Percentiles rank a stretch among this genome's conserved stretches.
Evolutionary conservation across 208 protist genomes (phyloP).

Genomic region (Crithidia bombi): DNA sequence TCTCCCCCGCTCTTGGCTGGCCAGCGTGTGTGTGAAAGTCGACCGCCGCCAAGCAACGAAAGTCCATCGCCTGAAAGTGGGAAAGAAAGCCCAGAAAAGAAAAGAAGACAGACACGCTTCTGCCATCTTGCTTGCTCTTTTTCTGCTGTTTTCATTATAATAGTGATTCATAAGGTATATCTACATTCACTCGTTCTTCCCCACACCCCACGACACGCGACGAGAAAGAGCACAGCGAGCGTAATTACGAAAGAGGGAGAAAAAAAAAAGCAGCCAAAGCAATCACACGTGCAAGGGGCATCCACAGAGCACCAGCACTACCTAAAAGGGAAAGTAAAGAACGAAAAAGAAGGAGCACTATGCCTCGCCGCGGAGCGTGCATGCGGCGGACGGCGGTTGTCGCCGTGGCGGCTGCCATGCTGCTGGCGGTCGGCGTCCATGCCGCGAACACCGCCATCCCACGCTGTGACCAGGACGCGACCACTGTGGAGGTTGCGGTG

Average conservation of each 20-base stretch:
- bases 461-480: conserved; percentile 25
- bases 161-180: too few relatives aligned
- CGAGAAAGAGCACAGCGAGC: background rate
- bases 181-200: background rate
- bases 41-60: too few relatives aligned
- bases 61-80: too few relatives aligned
- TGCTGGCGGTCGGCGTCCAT: conserved; percentile 13
- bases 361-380: background rate
- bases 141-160: background rate
- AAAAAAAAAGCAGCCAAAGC: background rate
- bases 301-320: too few relatives aligned
- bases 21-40: too few relatives aligned
- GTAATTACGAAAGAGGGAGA: too few relatives aligned
- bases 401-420: conserved; percentile 11
- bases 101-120: background rate
- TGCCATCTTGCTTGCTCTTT: background rate
- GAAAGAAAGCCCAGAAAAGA: background rate
- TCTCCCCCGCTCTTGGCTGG: background rate
- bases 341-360: background rate
- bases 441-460: conserved; percentile 13
- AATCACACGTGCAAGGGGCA: too few relatives aligned
- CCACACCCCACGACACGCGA: background rate
- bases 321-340: background rate
- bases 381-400: conserved; percentile 3
- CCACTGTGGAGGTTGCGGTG: background rate